A percentile compares a stretch with the other conserved stretches of the same genome.
Evolutionary conservation across 371 early-diverging fungal species (phyloP).

Genomic region (Rhizopus sp.): DNA sequence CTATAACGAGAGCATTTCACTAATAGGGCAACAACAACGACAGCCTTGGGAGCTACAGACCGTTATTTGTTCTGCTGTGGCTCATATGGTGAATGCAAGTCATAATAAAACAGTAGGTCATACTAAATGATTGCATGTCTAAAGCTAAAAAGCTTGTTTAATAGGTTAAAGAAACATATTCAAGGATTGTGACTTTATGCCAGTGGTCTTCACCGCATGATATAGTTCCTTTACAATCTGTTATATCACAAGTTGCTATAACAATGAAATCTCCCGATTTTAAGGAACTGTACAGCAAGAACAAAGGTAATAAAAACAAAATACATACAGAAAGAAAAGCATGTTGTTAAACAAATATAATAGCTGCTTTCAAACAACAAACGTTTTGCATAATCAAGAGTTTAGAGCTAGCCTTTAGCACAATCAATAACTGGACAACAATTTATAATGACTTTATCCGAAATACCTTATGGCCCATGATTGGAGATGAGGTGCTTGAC

Average conservation of each 20-base stretch:
- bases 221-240: background rate
- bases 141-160: background rate
- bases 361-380: background rate
- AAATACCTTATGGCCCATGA: background rate
- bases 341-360: background rate
- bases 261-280: background rate
- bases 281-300: background rate
- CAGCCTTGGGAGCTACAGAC: background rate
- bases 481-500: background rate
- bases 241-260: background rate
- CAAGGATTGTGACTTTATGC: background rate
- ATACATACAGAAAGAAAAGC: background rate
- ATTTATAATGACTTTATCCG: background rate
- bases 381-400: slow-evolving; percentile 2
- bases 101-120: slow-evolving; percentile 1
- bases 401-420: background rate
- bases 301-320: background rate
- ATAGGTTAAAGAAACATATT: slow-evolving; percentile 1
- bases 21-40: background rate
- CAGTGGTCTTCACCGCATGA: background rate
- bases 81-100: background rate
- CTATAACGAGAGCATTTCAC: background rate
- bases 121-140: background rate
- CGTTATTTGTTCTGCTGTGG: background rate
- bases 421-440: background rate